Evolutionary conservation across 192 early-diverging fungal genomes (phyloP).

Genomic region (Podila epigama): DNA sequence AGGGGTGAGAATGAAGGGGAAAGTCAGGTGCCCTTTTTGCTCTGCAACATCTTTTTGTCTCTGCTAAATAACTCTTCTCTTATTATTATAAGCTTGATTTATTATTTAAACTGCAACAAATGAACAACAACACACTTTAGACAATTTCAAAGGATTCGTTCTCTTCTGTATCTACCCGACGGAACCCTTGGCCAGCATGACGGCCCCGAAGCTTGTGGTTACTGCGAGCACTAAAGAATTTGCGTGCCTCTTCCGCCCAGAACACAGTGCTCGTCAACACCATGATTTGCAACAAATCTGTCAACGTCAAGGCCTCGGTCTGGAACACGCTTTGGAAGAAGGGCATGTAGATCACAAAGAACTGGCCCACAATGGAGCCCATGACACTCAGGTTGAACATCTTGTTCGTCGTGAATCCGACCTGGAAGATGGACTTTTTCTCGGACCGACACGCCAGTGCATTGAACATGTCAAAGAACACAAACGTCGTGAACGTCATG

Average conservation of each 20-base stretch:
- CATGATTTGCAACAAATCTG: constrained; percentile 75
- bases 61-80: not conserved
- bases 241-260: constrained; percentile 86
- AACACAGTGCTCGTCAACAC: constrained; percentile 79
- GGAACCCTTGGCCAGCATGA: constrained; percentile 28
- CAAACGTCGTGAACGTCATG: constrained; percentile 98
- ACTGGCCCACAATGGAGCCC: constrained; percentile 83
- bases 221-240: constrained; percentile 50
- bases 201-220: constrained; percentile 21
- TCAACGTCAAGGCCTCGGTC: constrained; percentile 82
- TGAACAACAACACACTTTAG: too few relatives aligned
- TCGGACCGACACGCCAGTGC: constrained; percentile 89
- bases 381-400: constrained; percentile 89
- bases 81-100: too few relatives aligned
- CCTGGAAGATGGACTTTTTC: constrained; percentile 77
- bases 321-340: constrained; percentile 94
- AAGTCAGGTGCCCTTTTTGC: not conserved
- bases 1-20: not conserved
- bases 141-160: constrained; percentile 48
- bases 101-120: too few relatives aligned
- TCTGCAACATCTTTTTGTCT: not conserved
- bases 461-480: constrained; percentile 97
- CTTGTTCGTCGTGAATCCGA: constrained; percentile 87
- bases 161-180: constrained; percentile 43
- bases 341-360: constrained; percentile 88